Evolutionary conservation across 768 basidiomycete genomes (phyloP).

Genomic region (Hemileccinum rubropunctum): DNA sequence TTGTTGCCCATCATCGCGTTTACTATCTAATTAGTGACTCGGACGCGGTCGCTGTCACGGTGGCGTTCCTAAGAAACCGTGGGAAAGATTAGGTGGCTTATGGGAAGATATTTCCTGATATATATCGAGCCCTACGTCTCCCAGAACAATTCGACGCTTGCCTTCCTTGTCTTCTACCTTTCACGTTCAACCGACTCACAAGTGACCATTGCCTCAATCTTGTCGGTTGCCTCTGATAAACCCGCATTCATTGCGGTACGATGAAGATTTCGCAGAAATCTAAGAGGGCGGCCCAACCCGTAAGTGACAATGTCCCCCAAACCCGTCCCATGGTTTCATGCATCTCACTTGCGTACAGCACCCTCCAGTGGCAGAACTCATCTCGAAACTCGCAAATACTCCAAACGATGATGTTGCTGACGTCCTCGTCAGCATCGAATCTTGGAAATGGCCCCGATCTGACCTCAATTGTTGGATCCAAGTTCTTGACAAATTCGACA

Average conservation of each 20-base stretch:
- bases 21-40: too few species aligned
- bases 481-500: constrained; percentile 94
- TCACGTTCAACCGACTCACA: constrained; percentile 7
- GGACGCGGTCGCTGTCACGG: neutral
- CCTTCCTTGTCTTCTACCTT: constrained; percentile 13
- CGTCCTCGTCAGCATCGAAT: constrained; percentile 64
- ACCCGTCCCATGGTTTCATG: constrained; percentile 1
- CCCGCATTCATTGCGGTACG: constrained; percentile 50
- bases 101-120: constrained; percentile 34
- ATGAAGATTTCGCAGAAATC: constrained; percentile 91
- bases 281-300: constrained; percentile 77
- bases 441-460: constrained; percentile 94
- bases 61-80: constrained; percentile 1
- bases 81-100: neutral
- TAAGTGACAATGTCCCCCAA: constrained; percentile 37
- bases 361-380: constrained; percentile 78
- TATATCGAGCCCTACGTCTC: constrained; percentile 30
- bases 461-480: constrained; percentile 97
- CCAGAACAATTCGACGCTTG: constrained; percentile 10
- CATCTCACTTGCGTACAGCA: constrained; percentile 44
- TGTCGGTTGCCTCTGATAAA: constrained; percentile 12
- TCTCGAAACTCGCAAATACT: constrained; percentile 63
- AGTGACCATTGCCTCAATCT: neutral
- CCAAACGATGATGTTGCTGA: constrained; percentile 69
- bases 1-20: constrained; percentile 15